Conservation (phyloP, 2,329 filamentous ascomycete genomes). For the Dactylellina parvicollis region DNA sequence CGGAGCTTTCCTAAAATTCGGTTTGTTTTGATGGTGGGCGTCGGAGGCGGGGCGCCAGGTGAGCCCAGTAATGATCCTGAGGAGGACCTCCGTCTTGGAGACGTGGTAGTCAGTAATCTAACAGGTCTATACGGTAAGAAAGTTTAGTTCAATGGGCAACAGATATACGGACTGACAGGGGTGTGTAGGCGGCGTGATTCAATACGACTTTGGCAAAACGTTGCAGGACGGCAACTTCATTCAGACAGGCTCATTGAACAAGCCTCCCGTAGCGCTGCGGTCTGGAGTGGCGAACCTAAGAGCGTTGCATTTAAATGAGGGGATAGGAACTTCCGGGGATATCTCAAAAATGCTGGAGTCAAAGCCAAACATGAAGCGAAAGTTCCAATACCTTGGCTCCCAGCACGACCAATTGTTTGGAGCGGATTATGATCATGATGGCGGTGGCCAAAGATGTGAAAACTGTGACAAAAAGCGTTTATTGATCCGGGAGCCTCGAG, state of each 20-base stretch:
- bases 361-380: not conserved
- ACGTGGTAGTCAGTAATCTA: slow-evolving; percentile 15
- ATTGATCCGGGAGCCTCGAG: not conserved
- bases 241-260: slow-evolving; percentile 2
- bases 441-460: not conserved
- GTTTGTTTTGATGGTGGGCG: slow-evolving; percentile 7
- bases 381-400: not conserved
- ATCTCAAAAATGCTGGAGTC: not conserved
- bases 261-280: slow-evolving; percentile 7
- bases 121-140: not conserved
- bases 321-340: not conserved
- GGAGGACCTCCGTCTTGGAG: slow-evolving; percentile 29
- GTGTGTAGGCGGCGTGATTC: slow-evolving; percentile 23
- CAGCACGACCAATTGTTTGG: not conserved
- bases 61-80: slow-evolving; percentile 2
- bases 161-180: not conserved
- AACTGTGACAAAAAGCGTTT: not conserved
- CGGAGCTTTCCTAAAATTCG: not conserved
- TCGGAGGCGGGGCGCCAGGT: slow-evolving; percentile 27
- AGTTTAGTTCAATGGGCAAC: not conserved
- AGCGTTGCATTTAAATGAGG: not conserved
- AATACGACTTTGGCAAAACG: slow-evolving; percentile 43
- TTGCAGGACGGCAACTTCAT: slow-evolving; percentile 11
- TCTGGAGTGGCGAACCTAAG: slow-evolving; percentile 10
- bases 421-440: not conserved